phyloP scores from a whole-genome alignment of 2,329 filamentous ascomycete genomes.

The Talaromyces sp. region DNA sequence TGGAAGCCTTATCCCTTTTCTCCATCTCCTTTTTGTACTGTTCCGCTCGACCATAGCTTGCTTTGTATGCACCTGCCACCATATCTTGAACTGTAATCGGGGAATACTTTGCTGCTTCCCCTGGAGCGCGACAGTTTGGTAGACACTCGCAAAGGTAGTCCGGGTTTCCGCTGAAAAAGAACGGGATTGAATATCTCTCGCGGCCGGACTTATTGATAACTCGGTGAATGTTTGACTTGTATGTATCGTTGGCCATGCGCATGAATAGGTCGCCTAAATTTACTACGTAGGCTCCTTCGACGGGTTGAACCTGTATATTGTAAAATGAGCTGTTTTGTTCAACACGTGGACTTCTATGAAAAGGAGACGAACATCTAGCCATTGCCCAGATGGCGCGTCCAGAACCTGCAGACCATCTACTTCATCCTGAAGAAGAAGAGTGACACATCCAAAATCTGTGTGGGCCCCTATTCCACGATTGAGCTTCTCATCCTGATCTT shows the following conservation, averaged over 20 bases:
- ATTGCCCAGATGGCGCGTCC: constrained; percentile 19
- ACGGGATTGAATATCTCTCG: constrained; percentile 42
- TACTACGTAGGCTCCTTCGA: constrained; percentile 30
- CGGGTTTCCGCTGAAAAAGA: constrained; percentile 46
- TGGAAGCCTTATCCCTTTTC: constrained; percentile 19
- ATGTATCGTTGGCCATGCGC: constrained; percentile 43
- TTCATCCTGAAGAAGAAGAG: constrained; percentile 39
- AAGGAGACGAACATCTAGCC: background rate
- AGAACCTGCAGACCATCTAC: constrained; percentile 38
- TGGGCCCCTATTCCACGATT: constrained; percentile 40
- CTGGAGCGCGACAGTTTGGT: constrained; percentile 39
- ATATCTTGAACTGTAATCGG: constrained; percentile 28
- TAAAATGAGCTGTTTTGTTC: no score
- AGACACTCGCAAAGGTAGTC: constrained; percentile 44
- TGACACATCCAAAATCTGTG: constrained; percentile 44
- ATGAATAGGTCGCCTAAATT: constrained; percentile 41
- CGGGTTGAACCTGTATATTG: constrained; percentile 17
- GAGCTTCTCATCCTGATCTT: background rate
- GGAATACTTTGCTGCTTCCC: constrained; percentile 38
- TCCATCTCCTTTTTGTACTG: background rate
- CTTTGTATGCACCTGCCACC: background rate
- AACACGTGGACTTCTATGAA: no score
- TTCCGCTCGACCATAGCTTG: background rate
- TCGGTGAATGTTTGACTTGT: constrained; percentile 41
- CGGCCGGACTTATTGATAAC: constrained; percentile 41